phyloP scores from a whole-genome alignment of 2,329 filamentous ascomycete genomes.

The Fusarium veterinarium region DNA sequence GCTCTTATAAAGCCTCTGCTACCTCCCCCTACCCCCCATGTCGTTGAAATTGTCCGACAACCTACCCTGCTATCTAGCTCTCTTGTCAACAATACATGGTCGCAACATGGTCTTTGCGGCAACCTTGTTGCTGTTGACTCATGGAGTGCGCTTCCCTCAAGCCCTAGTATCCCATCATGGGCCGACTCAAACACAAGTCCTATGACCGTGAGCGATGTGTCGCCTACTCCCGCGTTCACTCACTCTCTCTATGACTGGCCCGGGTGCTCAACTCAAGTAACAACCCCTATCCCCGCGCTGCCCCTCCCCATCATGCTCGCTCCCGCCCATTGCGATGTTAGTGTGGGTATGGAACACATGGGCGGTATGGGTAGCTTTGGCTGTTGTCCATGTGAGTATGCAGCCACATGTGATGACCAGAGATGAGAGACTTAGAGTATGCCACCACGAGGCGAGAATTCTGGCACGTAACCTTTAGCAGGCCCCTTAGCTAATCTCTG shows the following conservation, averaged over 20 bases:
- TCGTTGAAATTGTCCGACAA: constrained; percentile 89
- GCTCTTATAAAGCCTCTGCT: constrained; percentile 88
- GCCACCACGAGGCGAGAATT: too few species aligned
- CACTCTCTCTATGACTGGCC: constrained; percentile 75
- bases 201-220: constrained; percentile 80
- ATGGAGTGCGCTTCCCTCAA: constrained; percentile 92
- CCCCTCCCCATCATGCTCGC: constrained; percentile 71
- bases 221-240: constrained; percentile 83
- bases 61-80: constrained; percentile 88
- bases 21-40: constrained; percentile 85
- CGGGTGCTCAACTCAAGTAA: constrained; percentile 82
- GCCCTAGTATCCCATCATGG: constrained; percentile 80
- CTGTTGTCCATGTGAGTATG: constrained; percentile 84
- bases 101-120: constrained; percentile 73
- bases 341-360: constrained; percentile 74
- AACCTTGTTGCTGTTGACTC: constrained; percentile 78
- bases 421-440: too few species aligned
- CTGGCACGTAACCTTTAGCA: too few species aligned
- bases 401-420: too few species aligned
- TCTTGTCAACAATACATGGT: constrained; percentile 83
- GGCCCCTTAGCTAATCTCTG: too few species aligned
- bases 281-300: constrained; percentile 69
- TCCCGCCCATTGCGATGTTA: constrained; percentile 81
- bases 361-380: constrained; percentile 76
- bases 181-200: constrained; percentile 75